Evolutionary conservation across 805 yeast genomes (phyloP).

Genomic region (Teunomyces lycoperdinae): DNA sequence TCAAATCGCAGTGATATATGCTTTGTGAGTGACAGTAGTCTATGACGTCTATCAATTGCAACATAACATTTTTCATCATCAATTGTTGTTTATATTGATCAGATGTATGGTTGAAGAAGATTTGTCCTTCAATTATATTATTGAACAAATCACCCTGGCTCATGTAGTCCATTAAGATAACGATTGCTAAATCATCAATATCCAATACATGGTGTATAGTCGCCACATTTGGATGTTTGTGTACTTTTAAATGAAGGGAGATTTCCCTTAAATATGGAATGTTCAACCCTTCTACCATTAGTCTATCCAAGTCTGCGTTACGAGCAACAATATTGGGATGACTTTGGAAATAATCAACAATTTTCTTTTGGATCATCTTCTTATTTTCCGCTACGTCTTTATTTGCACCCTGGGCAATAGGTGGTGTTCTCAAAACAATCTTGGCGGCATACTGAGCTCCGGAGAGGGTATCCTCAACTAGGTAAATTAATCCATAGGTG

Average conservation of each 20-base stretch:
- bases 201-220: conserved; percentile 72
- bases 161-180: conserved; percentile 83
- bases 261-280: conserved; percentile 59
- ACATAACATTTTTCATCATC: conserved; percentile 42
- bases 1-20: conserved; percentile 42
- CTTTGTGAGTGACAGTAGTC: conserved; percentile 29
- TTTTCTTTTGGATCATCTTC: conserved; percentile 25
- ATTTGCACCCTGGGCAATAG: conserved; percentile 21
- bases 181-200: conserved; percentile 49
- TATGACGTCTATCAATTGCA: conserved; percentile 38
- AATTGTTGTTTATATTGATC: conserved; percentile 43
- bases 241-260: conserved; percentile 69
- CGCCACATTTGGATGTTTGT: conserved; percentile 74
- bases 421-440: conserved; percentile 53
- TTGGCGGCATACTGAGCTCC: conserved; percentile 65
- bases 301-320: conserved; percentile 21
- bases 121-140: conserved; percentile 73
- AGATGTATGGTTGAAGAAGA: conserved; percentile 54
- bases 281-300: conserved; percentile 23
- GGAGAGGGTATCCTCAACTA: conserved; percentile 54
- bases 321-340: conserved; percentile 14
- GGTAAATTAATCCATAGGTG: conserved; percentile 79
- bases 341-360: conserved; percentile 17
- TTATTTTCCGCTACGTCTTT: conserved; percentile 30
- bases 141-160: conserved; percentile 84